phyloP scores from a whole-genome alignment of 306 rosid species.

The Bauhinia variegata region DNA sequence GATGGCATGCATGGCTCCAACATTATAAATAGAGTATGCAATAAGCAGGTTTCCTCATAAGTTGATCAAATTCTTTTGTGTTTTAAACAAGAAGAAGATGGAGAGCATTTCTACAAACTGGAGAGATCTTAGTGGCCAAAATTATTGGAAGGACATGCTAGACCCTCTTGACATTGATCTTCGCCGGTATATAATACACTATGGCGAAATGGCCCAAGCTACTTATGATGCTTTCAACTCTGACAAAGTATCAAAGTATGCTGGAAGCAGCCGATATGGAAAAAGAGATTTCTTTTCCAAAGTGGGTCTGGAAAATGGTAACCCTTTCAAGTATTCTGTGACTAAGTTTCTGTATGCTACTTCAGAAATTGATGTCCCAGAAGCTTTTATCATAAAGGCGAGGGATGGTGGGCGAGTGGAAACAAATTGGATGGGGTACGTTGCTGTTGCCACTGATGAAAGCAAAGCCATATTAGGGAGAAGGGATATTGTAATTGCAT shows the following conservation, averaged over 20 bases:
- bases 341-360: conserved; percentile 75
- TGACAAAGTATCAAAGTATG: conserved; percentile 53
- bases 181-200: conserved; percentile 61
- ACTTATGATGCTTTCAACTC: conserved; percentile 69
- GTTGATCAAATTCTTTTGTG: too few species aligned
- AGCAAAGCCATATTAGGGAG: conserved; percentile 63
- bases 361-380: conserved; percentile 47
- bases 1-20: too few species aligned
- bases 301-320: conserved; percentile 51
- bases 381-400: conserved; percentile 55
- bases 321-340: conserved; percentile 50
- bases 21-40: too few species aligned
- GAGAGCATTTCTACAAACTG: conserved; percentile 27
- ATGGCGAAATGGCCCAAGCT: conserved; percentile 68
- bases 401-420: conserved; percentile 70
- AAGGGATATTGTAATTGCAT: conserved; percentile 77
- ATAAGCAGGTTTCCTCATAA: too few species aligned
- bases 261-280: conserved; percentile 55
- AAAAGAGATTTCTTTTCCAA: conserved; percentile 57
- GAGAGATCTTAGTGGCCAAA: conserved; percentile 56
- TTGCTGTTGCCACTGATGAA: conserved; percentile 75
- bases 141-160: conserved; percentile 56
- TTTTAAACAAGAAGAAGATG: neutral
- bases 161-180: conserved; percentile 74
- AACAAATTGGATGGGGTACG: conserved; percentile 81